A percentile compares a stretch with the other conserved stretches of the same genome.
Conservation (phyloP, 2,329 filamentous ascomycete species). For the Xylariaceae sp. region DNA sequence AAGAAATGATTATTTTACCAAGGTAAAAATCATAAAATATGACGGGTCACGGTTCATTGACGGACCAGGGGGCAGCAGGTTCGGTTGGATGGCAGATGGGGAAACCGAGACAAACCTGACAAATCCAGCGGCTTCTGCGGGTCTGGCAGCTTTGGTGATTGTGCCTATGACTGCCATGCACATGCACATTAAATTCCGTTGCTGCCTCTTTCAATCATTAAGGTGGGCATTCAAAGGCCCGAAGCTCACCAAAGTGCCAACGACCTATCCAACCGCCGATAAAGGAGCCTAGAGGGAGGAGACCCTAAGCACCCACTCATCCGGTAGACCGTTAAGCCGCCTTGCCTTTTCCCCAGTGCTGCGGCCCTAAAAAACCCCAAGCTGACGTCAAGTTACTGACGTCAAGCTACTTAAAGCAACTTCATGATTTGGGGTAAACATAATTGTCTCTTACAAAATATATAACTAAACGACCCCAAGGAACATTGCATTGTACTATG, state of each 20-base stretch:
- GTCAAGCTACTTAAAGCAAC: too few species aligned
- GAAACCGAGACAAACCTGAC: constrained; percentile 18
- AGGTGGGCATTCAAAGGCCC: not conserved
- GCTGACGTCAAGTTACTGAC: not conserved
- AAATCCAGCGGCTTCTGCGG: constrained; percentile 13
- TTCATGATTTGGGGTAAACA: too few species aligned
- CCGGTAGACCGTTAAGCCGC: not conserved
- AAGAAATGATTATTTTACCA: constrained; percentile 15
- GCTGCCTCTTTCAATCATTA: not conserved
- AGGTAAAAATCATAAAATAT: constrained; percentile 14
- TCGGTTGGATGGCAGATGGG: constrained; percentile 29
- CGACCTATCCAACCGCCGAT: not conserved
- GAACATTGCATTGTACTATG: too few species aligned
- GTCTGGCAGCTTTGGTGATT: constrained; percentile 15
- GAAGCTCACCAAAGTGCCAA: not conserved
- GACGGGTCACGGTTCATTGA: constrained; percentile 6
- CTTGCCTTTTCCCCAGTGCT: not conserved
- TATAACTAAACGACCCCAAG: too few species aligned
- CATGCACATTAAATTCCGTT: not conserved
- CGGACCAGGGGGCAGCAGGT: constrained; percentile 22
- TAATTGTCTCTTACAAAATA: too few species aligned
- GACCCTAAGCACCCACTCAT: not conserved
- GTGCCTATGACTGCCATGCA: too few species aligned
- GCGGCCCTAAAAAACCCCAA: not conserved
- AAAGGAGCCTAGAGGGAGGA: too few species aligned